Percentiles rank a stretch among this genome's conserved stretches.
These are phyloP conservation scores for Fusarium sp. DNA, from an alignment of 2,329 filamentous ascomycete genomes.

Conservation along the genomic window DNA sequence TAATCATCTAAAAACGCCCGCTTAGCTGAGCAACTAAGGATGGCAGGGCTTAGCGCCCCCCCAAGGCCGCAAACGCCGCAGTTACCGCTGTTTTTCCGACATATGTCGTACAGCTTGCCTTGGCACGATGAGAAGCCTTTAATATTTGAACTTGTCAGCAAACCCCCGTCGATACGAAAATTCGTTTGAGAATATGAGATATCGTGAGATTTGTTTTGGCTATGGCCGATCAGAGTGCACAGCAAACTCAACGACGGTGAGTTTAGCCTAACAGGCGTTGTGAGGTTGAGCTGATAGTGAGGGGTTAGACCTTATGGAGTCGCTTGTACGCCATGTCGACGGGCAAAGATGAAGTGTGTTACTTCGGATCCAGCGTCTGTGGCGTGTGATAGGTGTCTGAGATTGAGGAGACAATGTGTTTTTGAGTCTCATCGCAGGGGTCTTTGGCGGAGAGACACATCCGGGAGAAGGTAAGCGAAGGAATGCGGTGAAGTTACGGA, in stretches of 20 bases:
- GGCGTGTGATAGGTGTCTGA: constrained; percentile 6
- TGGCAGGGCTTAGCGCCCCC: not conserved
- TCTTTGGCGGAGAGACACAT: not conserved
- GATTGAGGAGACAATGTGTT: not conserved
- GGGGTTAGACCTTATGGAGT: not conserved
- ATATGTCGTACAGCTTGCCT: too few relatives aligned
- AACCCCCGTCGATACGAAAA: not conserved
- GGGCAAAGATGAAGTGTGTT: constrained; percentile 16
- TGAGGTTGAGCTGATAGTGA: not conserved
- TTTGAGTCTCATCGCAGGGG: constrained; percentile 5
- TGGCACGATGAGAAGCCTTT: not conserved
- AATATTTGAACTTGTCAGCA: not conserved
- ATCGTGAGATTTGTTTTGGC: accelerated
- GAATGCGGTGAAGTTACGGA: not conserved
- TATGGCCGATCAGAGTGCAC: not conserved
- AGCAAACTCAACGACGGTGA: not conserved
- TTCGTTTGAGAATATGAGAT: not conserved
- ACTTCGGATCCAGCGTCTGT: not conserved
- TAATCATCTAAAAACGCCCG: not conserved
- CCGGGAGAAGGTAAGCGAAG: not conserved
- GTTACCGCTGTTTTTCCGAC: not conserved
- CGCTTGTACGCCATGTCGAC: constrained; percentile 8
- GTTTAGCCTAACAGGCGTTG: accelerated
- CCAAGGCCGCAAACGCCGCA: not conserved
- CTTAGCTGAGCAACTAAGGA: not conserved